A percentile compares a stretch with the other conserved stretches of the same genome.
These are phyloP conservation scores for Priceomyces fermenticarens DNA, from an alignment of 805 yeast genomes.

Conservation along the genomic window DNA sequence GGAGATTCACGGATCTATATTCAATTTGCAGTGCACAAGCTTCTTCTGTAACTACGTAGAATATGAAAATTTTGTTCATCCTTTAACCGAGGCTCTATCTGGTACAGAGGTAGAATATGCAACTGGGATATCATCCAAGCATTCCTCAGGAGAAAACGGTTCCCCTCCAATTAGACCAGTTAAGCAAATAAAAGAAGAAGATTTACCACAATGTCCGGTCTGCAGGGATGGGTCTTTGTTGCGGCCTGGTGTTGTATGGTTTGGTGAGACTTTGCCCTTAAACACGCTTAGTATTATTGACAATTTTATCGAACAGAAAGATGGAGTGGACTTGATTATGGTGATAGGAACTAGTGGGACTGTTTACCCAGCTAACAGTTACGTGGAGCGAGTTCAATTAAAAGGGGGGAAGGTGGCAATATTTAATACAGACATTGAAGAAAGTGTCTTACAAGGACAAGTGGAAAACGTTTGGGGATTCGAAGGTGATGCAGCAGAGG, in stretches of 20 bases:
- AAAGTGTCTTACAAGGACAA: constrained; percentile 37
- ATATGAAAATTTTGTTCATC: constrained; percentile 49
- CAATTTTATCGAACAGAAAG: constrained; percentile 53
- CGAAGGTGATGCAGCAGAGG: constrained; percentile 73
- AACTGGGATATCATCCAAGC: constrained; percentile 9
- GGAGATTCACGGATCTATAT: constrained; percentile 79
- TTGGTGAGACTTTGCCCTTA: constrained; percentile 83
- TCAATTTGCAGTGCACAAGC: constrained; percentile 69
- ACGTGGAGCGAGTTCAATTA: constrained; percentile 69
- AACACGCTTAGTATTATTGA: constrained; percentile 64
- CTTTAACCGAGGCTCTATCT: constrained; percentile 54
- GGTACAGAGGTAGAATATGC: constrained; percentile 37
- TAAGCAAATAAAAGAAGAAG: constrained; percentile 44
- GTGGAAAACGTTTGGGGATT: constrained; percentile 62
- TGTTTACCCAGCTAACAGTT: constrained; percentile 92
- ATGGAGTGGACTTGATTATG: constrained; percentile 64
- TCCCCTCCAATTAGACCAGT: constrained; percentile 50
- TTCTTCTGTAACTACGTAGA: constrained; percentile 67
- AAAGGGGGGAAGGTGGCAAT: constrained; percentile 83
- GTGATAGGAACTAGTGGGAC: constrained; percentile 85
- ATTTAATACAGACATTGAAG: constrained; percentile 68
- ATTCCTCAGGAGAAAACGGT: constrained; percentile 1
- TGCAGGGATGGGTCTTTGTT: constrained; percentile 60
- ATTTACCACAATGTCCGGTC: constrained; percentile 73
- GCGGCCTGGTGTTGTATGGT: constrained; percentile 93